A percentile compares a stretch with the other conserved stretches of the same genome.
These are phyloP conservation scores for Paratrimastix pyriformis DNA, from an alignment of 78 protist genomes.

Conservation along the genomic window DNA sequence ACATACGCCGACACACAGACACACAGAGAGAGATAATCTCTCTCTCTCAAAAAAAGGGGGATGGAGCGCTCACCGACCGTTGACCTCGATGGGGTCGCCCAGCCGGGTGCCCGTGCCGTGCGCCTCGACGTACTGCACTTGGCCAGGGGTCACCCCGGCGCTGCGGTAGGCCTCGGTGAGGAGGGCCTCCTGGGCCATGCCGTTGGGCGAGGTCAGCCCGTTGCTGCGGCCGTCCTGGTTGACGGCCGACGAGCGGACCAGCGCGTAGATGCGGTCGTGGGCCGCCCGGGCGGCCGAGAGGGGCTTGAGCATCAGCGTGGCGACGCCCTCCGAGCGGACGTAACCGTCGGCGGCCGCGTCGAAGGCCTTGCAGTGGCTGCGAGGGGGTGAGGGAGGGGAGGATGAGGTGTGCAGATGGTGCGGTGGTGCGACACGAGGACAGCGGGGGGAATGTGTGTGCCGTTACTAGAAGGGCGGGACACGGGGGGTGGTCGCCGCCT, in stretches of 20 bases:
- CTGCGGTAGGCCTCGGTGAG: background rate
- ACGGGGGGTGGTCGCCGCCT: no score
- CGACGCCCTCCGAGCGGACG: background rate
- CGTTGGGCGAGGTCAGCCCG: background rate
- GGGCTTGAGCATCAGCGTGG: background rate
- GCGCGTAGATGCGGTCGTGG: background rate
- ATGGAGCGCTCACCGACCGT: background rate
- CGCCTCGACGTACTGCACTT: background rate
- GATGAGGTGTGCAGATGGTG: background rate
- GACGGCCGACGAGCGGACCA: conserved; percentile 11
- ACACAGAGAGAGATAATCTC: no score
- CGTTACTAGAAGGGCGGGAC: no score
- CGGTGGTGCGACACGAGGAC: background rate
- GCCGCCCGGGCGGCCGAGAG: background rate
- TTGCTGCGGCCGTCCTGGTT: background rate
- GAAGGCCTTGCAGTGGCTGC: background rate
- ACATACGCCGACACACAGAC: no score
- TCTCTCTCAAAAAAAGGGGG: no score
- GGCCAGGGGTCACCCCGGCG: background rate
- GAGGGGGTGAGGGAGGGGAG: background rate
- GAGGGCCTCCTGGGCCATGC: background rate
- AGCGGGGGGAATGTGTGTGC: background rate
- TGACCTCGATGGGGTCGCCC: conserved; percentile 13
- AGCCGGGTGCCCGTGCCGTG: background rate
- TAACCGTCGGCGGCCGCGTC: background rate